Percentiles rank a stretch among this genome's conserved stretches.
phyloP scores from a whole-genome alignment of 1,284 basidiomycete genomes.

The Trichosporon coremiiforme region DNA sequence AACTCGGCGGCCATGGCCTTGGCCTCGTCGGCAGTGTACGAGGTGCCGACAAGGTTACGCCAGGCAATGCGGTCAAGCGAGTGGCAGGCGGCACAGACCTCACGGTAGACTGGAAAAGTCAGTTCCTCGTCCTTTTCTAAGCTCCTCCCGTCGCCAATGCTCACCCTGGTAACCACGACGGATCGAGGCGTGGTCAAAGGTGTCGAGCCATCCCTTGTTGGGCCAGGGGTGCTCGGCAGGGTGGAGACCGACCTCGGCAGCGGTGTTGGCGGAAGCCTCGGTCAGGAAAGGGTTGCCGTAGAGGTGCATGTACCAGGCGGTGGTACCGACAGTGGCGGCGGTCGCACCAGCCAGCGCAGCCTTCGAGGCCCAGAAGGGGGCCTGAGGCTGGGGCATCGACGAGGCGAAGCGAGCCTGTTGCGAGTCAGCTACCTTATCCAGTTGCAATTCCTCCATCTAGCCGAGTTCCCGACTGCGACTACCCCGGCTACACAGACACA shows the following conservation, averaged over 20 bases:
- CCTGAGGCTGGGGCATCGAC: slow-evolving; percentile 35
- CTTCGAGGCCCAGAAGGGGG: slow-evolving; percentile 62
- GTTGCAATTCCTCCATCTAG: background rate
- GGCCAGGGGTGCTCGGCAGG: slow-evolving; percentile 86
- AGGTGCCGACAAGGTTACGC: slow-evolving; percentile 98
- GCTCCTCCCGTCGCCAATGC: slow-evolving; percentile 25
- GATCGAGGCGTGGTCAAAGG: slow-evolving; percentile 92
- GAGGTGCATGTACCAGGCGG: slow-evolving; percentile 94
- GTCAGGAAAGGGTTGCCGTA: slow-evolving; percentile 88
- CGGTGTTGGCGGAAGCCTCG: slow-evolving; percentile 84
- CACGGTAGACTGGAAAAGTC: slow-evolving; percentile 75
- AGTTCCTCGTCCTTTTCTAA: background rate
- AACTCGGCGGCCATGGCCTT: slow-evolving; percentile 93
- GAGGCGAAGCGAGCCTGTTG: slow-evolving; percentile 50
- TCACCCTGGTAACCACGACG: slow-evolving; percentile 85
- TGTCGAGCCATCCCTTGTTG: slow-evolving; percentile 82
- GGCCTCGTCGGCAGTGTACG: slow-evolving; percentile 90
- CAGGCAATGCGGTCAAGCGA: slow-evolving; percentile 99
- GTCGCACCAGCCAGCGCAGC: slow-evolving; percentile 76
- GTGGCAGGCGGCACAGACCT: slow-evolving; percentile 98
- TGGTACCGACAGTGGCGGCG: slow-evolving; percentile 77
- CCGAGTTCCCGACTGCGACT: background rate
- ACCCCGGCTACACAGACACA: background rate
- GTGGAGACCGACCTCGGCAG: slow-evolving; percentile 93
- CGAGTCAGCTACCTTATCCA: slow-evolving; percentile 19